phyloP scores from a whole-genome alignment of 116 monocot genomes.

The Phalaenopsis hybrid region DNA sequence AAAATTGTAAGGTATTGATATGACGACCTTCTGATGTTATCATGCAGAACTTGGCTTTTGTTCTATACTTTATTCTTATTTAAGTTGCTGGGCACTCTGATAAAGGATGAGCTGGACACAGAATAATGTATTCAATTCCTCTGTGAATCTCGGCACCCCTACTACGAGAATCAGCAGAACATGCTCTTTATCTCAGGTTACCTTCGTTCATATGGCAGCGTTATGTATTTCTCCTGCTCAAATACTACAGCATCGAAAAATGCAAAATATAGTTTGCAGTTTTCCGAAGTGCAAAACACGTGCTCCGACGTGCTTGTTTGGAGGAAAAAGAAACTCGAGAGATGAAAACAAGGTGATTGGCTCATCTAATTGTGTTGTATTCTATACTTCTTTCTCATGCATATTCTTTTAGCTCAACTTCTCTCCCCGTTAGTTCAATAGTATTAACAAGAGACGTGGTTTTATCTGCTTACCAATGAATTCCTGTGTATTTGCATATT shows the following conservation, averaged over 20 bases:
- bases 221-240: neutral
- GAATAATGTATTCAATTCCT: constrained; percentile 12
- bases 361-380: neutral
- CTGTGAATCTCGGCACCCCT: no score
- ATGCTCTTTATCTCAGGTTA: neutral
- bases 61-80: no score
- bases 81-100: no score
- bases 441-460: no score
- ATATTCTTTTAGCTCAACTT: neutral
- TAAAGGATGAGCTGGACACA: constrained; percentile 34
- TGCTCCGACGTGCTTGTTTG: constrained; percentile 21
- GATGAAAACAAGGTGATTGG: constrained; percentile 29
- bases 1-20: no score
- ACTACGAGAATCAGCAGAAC: neutral
- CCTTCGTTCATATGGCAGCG: neutral
- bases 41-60: no score
- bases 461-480: no score
- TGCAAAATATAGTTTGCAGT: constrained; percentile 8
- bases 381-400: no score
- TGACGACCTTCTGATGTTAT: no score
- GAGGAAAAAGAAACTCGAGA: constrained; percentile 20
- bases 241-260: constrained; percentile 10
- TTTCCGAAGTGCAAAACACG: constrained; percentile 13
- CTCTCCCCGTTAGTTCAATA: neutral
- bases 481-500: no score